These are phyloP conservation scores for Candida tibetensis DNA, from an alignment of 805 yeast species.

Conservation along the genomic window DNA sequence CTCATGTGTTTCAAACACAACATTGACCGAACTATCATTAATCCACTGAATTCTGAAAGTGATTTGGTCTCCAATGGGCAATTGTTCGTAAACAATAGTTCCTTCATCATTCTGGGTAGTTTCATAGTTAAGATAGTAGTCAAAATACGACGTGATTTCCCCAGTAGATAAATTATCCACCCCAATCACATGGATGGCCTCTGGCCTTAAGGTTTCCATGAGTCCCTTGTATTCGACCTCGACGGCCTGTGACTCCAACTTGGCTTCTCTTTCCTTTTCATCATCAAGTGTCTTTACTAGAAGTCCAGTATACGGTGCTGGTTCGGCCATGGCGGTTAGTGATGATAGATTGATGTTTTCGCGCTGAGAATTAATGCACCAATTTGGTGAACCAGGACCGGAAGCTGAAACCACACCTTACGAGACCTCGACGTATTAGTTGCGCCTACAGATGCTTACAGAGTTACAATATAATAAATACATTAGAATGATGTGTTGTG, in stretches of 20 bases:
- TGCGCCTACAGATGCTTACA: too few species aligned
- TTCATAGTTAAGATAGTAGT: constrained; percentile 39
- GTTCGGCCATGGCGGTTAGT: constrained; percentile 9
- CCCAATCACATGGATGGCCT: constrained; percentile 52
- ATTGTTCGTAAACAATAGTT: constrained; percentile 18
- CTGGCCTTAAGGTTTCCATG: constrained; percentile 39
- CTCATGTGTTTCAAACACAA: constrained; percentile 49
- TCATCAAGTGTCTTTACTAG: constrained; percentile 39
- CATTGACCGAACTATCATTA: constrained; percentile 56
- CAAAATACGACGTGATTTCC: constrained; percentile 57
- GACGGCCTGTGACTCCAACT: constrained; percentile 30
- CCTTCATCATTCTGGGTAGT: constrained; percentile 14
- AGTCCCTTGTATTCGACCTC: constrained; percentile 31
- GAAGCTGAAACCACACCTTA: too few species aligned
- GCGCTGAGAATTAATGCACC: constrained; percentile 1
- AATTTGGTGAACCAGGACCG: too few species aligned
- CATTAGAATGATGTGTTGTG: too few species aligned
- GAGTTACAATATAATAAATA: too few species aligned
- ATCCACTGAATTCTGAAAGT: constrained; percentile 61
- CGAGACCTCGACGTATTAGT: too few species aligned
- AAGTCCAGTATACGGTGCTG: constrained; percentile 39
- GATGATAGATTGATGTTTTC: neutral
- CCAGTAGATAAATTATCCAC: constrained; percentile 63
- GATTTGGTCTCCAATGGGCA: constrained; percentile 27
- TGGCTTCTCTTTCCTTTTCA: constrained; percentile 31